Percentiles rank a stretch among this genome's conserved stretches.
These are phyloP conservation scores for Zygosaccharomyces siamensis DNA, from an alignment of 805 yeast genomes.

Conservation along the genomic window DNA sequence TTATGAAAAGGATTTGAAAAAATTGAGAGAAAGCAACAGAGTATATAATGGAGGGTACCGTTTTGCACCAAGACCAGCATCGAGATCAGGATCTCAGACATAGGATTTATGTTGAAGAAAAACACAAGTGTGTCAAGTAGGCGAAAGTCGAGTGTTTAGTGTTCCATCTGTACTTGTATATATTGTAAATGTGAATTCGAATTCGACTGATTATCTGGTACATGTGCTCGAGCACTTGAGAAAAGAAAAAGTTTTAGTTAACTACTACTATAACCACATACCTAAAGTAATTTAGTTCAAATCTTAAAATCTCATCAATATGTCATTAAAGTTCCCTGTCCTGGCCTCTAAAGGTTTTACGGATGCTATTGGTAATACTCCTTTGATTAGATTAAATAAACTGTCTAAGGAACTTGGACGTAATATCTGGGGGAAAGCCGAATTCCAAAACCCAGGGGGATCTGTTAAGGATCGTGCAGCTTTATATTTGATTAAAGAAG, in stretches of 20 bases:
- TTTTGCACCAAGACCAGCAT: constrained; percentile 8
- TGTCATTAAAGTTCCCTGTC: constrained; percentile 42
- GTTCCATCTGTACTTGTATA: not conserved
- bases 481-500: constrained; percentile 66
- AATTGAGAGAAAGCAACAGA: not conserved
- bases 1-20: not conserved
- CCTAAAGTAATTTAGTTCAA: not conserved
- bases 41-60: constrained; percentile 1
- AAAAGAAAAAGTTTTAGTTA: not conserved
- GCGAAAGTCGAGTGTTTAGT: not conserved
- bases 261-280: not conserved
- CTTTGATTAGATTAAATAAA: constrained; percentile 58
- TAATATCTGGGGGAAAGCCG: constrained; percentile 84
- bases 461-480: constrained; percentile 92
- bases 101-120: not conserved
- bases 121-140: not conserved
- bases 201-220: not conserved
- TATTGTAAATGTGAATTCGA: not conserved
- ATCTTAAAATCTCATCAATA: not conserved
- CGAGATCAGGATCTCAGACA: not conserved
- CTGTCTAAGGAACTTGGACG: constrained; percentile 58
- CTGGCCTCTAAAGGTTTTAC: constrained; percentile 64
- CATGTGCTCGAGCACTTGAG: not conserved
- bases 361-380: constrained; percentile 92
- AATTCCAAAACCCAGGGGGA: constrained; percentile 91